Conservation (phyloP, 2,329 filamentous ascomycete species). For the Paracoccidioides lutzii region DNA sequence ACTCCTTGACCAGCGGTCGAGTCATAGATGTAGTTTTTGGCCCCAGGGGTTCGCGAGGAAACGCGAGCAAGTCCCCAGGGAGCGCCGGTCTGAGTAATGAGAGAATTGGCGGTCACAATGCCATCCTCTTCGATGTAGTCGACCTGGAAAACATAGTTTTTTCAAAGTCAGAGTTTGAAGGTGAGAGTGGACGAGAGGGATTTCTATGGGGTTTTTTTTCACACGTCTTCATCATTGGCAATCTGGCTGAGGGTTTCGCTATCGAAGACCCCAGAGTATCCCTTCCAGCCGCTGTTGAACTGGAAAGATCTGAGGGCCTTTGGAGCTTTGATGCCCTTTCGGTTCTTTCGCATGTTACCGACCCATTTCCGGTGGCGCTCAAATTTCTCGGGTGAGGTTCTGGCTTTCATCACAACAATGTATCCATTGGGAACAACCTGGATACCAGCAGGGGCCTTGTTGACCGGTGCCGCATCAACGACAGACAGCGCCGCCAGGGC, state of each 20-base stretch:
- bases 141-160: constrained; percentile 7
- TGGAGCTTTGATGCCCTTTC: not conserved
- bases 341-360: not conserved
- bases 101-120: not conserved
- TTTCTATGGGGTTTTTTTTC: not conserved
- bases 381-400: not conserved
- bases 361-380: constrained; percentile 2
- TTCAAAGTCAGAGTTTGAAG: not conserved
- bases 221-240: constrained; percentile 3
- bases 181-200: not conserved
- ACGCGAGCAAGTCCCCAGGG: constrained; percentile 27
- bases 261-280: constrained; percentile 4
- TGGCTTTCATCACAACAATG: constrained; percentile 2
- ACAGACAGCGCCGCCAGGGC: constrained; percentile 7
- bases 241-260: not conserved
- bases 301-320: not conserved
- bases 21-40: constrained; percentile 25
- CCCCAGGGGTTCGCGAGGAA: constrained; percentile 15
- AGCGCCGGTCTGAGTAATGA: constrained; percentile 13
- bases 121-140: constrained; percentile 10
- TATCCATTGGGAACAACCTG: constrained; percentile 1
- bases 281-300: not conserved
- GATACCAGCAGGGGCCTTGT: not conserved
- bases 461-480: constrained; percentile 6
- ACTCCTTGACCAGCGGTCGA: constrained; percentile 22